Evolutionary conservation across 108 stramenopile genomes (phyloP).

Genomic region (Tribonema minus): DNA sequence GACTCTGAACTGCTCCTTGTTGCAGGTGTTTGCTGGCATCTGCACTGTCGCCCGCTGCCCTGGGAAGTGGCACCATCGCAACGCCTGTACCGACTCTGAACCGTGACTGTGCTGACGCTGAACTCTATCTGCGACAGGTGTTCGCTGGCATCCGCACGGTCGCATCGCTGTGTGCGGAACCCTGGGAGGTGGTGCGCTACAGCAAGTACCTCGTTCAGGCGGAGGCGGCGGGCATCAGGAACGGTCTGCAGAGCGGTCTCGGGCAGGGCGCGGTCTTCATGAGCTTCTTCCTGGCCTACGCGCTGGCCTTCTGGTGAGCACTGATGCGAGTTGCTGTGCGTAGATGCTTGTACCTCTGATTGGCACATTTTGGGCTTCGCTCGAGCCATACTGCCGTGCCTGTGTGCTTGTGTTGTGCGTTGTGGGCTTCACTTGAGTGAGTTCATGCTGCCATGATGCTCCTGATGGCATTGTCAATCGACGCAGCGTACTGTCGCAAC

Average conservation of each 20-base stretch:
- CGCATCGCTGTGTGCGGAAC: conserved; percentile 46
- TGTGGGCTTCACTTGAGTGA: too few species aligned
- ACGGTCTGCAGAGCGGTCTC: conserved; percentile 1
- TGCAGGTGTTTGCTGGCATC: neutral
- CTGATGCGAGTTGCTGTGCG: too few species aligned
- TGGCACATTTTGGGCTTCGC: too few species aligned
- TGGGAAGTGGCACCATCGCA: too few species aligned
- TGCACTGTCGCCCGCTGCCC: neutral
- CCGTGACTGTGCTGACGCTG: neutral
- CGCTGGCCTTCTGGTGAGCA: conserved; percentile 26
- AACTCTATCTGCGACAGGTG: neutral
- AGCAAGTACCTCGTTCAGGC: conserved; percentile 18
- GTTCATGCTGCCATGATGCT: too few species aligned
- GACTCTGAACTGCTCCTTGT: neutral
- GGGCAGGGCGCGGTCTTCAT: conserved; percentile 8
- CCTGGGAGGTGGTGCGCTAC: conserved; percentile 15
- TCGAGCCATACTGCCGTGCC: too few species aligned
- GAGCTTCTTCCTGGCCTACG: conserved; percentile 9
- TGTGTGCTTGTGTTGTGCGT: too few species aligned
- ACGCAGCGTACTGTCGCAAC: too few species aligned
- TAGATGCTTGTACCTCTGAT: too few species aligned
- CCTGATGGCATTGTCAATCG: too few species aligned
- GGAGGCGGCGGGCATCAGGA: conserved; percentile 37
- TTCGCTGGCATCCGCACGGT: conserved; percentile 48
- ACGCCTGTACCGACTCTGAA: neutral